A percentile compares a stretch with the other conserved stretches of the same genome.
phyloP scores from a whole-genome alignment of 1,139 yeast genomes.

The Spathaspora sp. region DNA sequence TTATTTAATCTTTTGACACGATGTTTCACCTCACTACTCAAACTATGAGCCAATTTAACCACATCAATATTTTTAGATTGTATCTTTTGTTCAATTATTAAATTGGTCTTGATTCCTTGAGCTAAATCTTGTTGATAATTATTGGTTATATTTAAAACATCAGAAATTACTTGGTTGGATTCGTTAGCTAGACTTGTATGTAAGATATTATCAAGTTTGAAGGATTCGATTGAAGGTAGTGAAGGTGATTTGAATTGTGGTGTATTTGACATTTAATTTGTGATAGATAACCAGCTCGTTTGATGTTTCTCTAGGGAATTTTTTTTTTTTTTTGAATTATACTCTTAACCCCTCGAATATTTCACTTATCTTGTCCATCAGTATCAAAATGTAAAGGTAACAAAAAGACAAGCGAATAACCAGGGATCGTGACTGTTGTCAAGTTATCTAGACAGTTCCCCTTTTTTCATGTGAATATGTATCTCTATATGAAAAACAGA shows the following conservation, averaged over 20 bases:
- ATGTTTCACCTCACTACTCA: conserved; percentile 20
- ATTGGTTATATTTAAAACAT: conserved; percentile 32
- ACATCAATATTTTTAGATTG: conserved; percentile 36
- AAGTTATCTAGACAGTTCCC: no score
- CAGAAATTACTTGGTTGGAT: conserved; percentile 31
- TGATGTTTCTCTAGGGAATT: not conserved
- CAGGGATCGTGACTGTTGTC: not conserved
- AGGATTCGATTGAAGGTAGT: conserved; percentile 38
- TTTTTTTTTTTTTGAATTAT: not conserved
- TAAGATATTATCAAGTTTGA: conserved; percentile 39
- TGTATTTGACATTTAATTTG: not conserved
- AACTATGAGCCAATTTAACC: conserved; percentile 26
- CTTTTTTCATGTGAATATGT: no score
- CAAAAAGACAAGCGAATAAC: not conserved
- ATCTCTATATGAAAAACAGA: no score
- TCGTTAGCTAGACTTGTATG: conserved; percentile 29
- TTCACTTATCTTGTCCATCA: not conserved
- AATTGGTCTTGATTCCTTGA: conserved; percentile 31
- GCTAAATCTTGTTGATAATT: conserved; percentile 45
- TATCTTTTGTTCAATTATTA: conserved; percentile 37
- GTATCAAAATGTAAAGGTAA: no score
- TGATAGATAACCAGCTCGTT: not conserved
- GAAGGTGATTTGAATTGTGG: conserved; percentile 7
- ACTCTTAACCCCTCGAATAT: not conserved
- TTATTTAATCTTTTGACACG: conserved; percentile 22